phyloP scores from a whole-genome alignment of 148 eudicot genomes.

The Silene uniflora region DNA sequence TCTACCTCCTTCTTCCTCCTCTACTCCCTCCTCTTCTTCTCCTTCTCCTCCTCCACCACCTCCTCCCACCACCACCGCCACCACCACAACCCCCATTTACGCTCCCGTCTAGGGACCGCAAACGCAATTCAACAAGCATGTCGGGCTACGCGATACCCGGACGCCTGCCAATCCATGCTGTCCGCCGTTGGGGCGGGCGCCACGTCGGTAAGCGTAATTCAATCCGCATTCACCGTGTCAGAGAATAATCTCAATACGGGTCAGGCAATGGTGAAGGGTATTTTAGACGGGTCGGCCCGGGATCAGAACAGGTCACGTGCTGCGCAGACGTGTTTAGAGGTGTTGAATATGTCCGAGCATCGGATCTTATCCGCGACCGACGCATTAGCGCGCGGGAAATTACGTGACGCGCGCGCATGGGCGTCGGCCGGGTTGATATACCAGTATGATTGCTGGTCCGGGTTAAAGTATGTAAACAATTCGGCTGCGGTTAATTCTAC shows the following conservation, averaged over 20 bases:
- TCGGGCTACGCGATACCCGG: slow-evolving; percentile 51
- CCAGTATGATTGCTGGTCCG: slow-evolving; percentile 92
- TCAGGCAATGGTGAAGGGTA: slow-evolving; percentile 43
- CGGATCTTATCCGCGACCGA: slow-evolving; percentile 31
- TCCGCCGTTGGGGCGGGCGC: slow-evolving; percentile 22
- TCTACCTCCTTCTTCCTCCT: slow-evolving; percentile 30
- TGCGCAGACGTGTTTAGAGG: slow-evolving; percentile 50
- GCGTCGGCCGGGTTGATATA: slow-evolving; percentile 55
- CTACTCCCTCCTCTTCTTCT: slow-evolving; percentile 20
- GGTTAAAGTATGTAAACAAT: slow-evolving; percentile 61
- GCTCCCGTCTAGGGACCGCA: neutral
- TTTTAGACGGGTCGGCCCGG: slow-evolving; percentile 39
- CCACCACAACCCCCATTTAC: slow-evolving; percentile 13
- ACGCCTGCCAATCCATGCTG: slow-evolving; percentile 41
- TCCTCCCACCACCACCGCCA: slow-evolving; percentile 17
- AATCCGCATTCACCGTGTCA: slow-evolving; percentile 38
- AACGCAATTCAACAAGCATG: slow-evolving; percentile 48
- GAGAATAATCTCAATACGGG: slow-evolving; percentile 36
- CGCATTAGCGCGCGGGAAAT: slow-evolving; percentile 36
- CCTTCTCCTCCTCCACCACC: slow-evolving; percentile 24
- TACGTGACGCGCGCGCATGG: slow-evolving; percentile 73
- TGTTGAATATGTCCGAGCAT: slow-evolving; percentile 33
- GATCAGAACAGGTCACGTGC: slow-evolving; percentile 54
- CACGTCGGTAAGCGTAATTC: slow-evolving; percentile 34
- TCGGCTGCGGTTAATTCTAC: slow-evolving; percentile 40